phyloP scores from a whole-genome alignment of 129 eudicot species.

The Oenanthe sinensis region DNA sequence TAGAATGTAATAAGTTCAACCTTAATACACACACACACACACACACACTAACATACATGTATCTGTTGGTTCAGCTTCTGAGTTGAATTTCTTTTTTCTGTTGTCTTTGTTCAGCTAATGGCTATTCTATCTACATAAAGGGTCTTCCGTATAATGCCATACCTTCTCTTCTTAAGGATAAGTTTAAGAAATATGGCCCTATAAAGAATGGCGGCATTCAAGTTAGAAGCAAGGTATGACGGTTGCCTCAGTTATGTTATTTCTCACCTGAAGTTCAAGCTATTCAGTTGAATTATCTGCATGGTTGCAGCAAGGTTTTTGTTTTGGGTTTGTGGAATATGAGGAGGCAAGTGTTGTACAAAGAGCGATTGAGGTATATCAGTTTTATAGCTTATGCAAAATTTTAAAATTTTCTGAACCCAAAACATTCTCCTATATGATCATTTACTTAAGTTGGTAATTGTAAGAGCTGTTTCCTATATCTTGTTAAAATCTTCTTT shows the following conservation, averaged over 20 bases:
- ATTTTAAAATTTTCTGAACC: neutral
- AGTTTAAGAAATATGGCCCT: constrained; percentile 68
- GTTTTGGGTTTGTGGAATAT: constrained; percentile 92
- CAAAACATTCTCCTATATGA: neutral
- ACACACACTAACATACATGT: neutral
- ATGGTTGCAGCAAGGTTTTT: constrained; percentile 66
- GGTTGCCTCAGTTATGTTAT: neutral
- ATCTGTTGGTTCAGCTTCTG: neutral
- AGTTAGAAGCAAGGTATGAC: constrained; percentile 60
- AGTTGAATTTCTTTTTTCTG: neutral
- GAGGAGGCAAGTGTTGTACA: constrained; percentile 64
- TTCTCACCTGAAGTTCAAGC: neutral
- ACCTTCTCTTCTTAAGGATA: constrained; percentile 47
- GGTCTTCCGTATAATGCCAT: constrained; percentile 64
- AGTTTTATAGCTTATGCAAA: constrained; percentile 3
- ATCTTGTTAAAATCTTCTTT: neutral
- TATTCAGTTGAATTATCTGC: neutral
- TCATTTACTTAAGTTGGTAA: neutral
- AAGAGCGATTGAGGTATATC: constrained; percentile 76
- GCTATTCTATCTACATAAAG: constrained; percentile 58
- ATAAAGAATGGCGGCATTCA: constrained; percentile 78
- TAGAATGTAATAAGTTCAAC: constrained; percentile 45
- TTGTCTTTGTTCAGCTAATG: constrained; percentile 44
- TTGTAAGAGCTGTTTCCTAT: neutral
- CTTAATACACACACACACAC: neutral